A percentile compares a stretch with the other conserved stretches of the same genome.
Evolutionary conservation across 345 rosid species (phyloP).

Genomic region (Rhodamnia argentea): DNA sequence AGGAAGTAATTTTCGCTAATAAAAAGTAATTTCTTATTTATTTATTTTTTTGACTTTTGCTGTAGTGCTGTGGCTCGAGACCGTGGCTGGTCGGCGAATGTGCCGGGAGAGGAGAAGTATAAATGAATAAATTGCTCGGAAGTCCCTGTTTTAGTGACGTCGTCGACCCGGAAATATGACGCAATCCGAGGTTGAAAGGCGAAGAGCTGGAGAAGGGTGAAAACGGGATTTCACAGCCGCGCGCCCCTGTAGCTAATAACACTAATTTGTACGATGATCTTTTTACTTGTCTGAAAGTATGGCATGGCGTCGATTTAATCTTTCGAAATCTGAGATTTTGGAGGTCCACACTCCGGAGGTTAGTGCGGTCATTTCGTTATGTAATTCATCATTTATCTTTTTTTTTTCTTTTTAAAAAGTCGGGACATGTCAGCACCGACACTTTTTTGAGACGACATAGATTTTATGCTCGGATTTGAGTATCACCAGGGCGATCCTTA

Average conservation of each 20-base stretch:
- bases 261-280: not conserved
- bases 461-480: fast-evolving
- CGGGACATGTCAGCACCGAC: fast-evolving
- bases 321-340: no score
- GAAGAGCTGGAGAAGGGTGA: fast-evolving
- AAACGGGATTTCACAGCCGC: not conserved
- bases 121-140: not conserved
- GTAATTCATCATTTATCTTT: fast-evolving
- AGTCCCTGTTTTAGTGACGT: not conserved
- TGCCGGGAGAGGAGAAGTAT: not conserved
- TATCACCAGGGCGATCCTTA: not conserved
- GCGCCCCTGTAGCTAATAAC: not conserved
- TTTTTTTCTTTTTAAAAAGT: not conserved
- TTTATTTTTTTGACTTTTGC: no score
- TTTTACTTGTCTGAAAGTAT: no score
- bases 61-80: not conserved
- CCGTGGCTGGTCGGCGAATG: not conserved
- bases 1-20: no score
- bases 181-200: not conserved
- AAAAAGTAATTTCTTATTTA: no score
- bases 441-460: not conserved
- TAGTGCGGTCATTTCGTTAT: not conserved
- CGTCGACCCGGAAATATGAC: not conserved
- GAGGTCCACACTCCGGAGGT: not conserved
- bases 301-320: no score